Conservation (phyloP, 345 rosid species). For the Lepidium africanum region DNA sequence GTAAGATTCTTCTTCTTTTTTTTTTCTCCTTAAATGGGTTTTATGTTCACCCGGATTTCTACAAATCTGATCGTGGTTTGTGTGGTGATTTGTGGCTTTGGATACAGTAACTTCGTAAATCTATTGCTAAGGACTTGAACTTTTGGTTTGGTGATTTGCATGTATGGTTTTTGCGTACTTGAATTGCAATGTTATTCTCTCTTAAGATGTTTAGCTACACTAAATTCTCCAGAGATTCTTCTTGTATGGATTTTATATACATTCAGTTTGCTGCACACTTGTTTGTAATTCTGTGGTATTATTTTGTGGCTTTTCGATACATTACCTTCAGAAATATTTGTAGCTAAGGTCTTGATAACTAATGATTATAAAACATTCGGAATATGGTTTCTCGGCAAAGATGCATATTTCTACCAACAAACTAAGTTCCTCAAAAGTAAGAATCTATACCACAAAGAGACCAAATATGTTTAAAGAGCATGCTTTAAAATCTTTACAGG, state of each 20-base stretch:
- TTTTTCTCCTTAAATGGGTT: not conserved
- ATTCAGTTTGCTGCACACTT: not conserved
- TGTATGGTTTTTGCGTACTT: not conserved
- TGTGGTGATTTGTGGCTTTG: not conserved
- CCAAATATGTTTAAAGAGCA: not conserved
- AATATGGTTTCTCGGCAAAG: not conserved
- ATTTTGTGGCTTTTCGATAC: not conserved
- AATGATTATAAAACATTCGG: not conserved
- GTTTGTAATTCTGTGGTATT: not conserved
- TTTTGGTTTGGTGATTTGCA: not conserved
- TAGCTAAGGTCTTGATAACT: not conserved
- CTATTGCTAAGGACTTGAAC: not conserved
- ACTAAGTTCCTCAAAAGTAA: not conserved
- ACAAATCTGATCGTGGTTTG: not conserved
- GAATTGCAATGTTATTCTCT: not conserved
- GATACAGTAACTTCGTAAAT: not conserved
- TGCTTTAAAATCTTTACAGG: not conserved
- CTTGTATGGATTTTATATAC: not conserved
- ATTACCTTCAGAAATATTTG: not conserved
- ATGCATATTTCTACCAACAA: not conserved
- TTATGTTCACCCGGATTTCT: not conserved
- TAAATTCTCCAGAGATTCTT: not conserved
- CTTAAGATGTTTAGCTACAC: not conserved
- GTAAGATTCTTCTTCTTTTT: not conserved
- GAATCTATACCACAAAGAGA: not conserved